These are phyloP conservation scores for Aspergillus sp. DNA, from an alignment of 2,329 filamentous ascomycete species.

Conservation along the genomic window DNA sequence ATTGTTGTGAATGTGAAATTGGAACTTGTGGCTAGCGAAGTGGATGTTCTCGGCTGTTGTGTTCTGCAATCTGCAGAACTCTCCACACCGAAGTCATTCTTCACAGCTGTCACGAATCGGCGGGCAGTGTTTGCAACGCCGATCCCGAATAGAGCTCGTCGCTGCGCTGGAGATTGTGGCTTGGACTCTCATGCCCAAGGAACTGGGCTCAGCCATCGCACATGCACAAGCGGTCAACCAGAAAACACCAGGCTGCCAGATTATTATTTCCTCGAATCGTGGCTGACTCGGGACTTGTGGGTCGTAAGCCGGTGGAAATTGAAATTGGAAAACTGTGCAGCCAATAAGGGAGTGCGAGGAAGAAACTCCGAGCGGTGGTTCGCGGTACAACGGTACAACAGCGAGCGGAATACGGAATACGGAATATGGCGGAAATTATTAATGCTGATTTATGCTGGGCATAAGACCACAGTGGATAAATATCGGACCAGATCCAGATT, in stretches of 20 bases:
- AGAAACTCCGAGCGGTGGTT: background rate
- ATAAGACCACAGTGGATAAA: background rate
- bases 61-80: background rate
- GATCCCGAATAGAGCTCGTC: background rate
- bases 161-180: background rate
- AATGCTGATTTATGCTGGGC: background rate
- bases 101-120: conserved; percentile 1
- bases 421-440: background rate
- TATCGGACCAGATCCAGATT: background rate
- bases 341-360: background rate
- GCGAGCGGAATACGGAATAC: background rate
- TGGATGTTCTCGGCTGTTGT: background rate
- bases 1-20: background rate
- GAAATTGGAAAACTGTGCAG: background rate
- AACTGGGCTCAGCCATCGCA: background rate
- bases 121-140: background rate
- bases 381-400: no score
- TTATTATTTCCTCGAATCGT: background rate
- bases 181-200: background rate
- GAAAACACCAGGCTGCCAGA: conserved; percentile 1
- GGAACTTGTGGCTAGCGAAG: background rate
- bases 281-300: background rate
- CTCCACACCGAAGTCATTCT: background rate
- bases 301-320: background rate
- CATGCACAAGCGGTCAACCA: background rate